phyloP scores from a whole-genome alignment of 306 rosid species.

The Pterocarpus macrocarpus region DNA sequence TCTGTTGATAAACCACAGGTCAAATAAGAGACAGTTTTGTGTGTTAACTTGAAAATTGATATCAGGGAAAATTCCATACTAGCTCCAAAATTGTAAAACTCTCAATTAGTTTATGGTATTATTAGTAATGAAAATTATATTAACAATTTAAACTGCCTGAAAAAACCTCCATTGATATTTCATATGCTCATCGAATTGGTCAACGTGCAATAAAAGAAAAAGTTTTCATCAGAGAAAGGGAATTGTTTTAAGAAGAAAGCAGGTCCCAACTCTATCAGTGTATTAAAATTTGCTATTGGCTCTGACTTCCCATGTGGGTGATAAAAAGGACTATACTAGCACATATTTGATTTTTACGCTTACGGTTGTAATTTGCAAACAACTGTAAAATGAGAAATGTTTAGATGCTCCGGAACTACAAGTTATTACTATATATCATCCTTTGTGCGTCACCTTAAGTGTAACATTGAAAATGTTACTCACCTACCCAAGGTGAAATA shows the following conservation, averaged over 20 bases:
- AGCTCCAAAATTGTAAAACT: neutral
- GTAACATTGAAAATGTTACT: too few species aligned
- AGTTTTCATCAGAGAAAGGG: neutral
- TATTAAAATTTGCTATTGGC: conserved; percentile 10
- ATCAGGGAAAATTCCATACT: neutral
- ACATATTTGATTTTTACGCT: neutral
- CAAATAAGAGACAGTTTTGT: neutral
- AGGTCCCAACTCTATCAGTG: conserved; percentile 5
- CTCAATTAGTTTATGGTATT: neutral
- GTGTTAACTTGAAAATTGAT: too few species aligned
- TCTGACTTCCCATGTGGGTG: conserved; percentile 20
- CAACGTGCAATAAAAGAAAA: neutral
- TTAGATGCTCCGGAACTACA: too few species aligned
- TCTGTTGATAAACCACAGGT: neutral
- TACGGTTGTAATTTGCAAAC: neutral
- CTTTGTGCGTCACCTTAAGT: too few species aligned
- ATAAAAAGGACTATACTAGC: neutral
- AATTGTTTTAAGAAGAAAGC: neutral
- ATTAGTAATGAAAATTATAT: neutral
- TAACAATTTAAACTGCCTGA: neutral
- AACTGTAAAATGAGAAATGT: too few species aligned
- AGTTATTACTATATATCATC: too few species aligned
- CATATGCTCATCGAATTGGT: neutral
- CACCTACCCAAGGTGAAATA: too few species aligned
- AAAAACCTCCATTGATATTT: neutral